Conservation (phyloP, 352 stramenopile species). For the Pythium sukuiense region DNA sequence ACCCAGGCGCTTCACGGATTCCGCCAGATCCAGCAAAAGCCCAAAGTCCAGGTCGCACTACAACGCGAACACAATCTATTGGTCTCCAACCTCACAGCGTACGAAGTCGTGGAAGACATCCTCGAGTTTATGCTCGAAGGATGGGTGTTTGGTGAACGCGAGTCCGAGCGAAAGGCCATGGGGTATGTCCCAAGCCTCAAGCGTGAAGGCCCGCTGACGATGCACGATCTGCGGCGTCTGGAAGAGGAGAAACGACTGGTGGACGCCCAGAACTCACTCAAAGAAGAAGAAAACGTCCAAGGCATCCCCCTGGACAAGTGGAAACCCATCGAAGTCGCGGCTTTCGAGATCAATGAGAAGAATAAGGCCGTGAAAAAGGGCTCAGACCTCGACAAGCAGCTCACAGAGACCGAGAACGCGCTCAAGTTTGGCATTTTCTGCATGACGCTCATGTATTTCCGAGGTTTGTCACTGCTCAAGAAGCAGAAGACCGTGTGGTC, state of each 20-base stretch:
- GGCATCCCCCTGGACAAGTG: constrained; percentile 66
- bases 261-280: constrained; percentile 34
- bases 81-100: constrained; percentile 79
- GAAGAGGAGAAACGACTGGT: constrained; percentile 51
- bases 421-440: constrained; percentile 96
- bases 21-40: constrained; percentile 77
- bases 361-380: constrained; percentile 75
- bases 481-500: constrained; percentile 85
- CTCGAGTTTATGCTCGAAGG: constrained; percentile 96
- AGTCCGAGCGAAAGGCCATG: constrained; percentile 67
- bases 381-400: constrained; percentile 58
- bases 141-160: constrained; percentile 94
- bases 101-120: constrained; percentile 93
- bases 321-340: constrained; percentile 69
- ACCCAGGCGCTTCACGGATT: constrained; percentile 92
- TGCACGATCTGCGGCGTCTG: constrained; percentile 67
- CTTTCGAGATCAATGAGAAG: constrained; percentile 44
- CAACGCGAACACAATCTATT: constrained; percentile 87
- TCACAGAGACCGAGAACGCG: constrained; percentile 89
- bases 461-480: constrained; percentile 84
- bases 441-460: constrained; percentile 97
- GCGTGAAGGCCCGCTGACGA: constrained; percentile 64
- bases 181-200: constrained; percentile 88
- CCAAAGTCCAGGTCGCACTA: constrained; percentile 78
- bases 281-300: constrained; percentile 43